Percentiles rank a stretch among this genome's conserved stretches.
Conservation (phyloP, 306 rosid species). For the Mimosa pudica region DNA sequence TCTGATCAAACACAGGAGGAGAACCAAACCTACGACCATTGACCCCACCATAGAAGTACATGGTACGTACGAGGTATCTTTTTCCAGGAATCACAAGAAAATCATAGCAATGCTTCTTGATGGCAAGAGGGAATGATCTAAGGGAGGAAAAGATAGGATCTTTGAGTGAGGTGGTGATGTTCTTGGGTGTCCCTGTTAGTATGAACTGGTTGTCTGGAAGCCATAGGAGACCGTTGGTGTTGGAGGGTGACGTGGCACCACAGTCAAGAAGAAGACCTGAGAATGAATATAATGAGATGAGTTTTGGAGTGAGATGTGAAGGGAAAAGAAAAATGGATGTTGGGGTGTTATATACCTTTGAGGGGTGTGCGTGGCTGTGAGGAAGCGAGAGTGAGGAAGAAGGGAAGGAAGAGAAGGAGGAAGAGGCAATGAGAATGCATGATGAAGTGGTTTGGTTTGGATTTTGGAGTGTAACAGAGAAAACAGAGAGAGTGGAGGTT, state of each 20-base stretch:
- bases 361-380: conserved; percentile 41
- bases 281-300: neutral
- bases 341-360: conserved; percentile 40
- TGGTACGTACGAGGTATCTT: conserved; percentile 65
- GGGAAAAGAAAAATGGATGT: no score
- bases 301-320: neutral
- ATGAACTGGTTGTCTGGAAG: conserved; percentile 52
- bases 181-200: conserved; percentile 52
- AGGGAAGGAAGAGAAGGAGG: conserved; percentile 42
- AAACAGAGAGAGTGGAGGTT: conserved; percentile 39
- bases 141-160: conserved; percentile 55
- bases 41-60: conserved; percentile 76
- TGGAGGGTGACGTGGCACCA: conserved; percentile 45
- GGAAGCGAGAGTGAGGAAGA: conserved; percentile 40
- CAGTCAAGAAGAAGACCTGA: conserved; percentile 60
- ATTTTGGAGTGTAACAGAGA: no score
- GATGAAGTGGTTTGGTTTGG: conserved; percentile 20
- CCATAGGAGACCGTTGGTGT: conserved; percentile 55
- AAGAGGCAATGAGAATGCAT: conserved; percentile 43
- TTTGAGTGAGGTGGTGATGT: conserved; percentile 36
- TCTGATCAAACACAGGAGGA: conserved; percentile 91
- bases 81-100: conserved; percentile 56
- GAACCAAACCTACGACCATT: conserved; percentile 47
- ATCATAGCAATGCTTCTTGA: conserved; percentile 66
- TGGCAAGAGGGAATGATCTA: conserved; percentile 60